phyloP scores from a whole-genome alignment of 2,329 filamentous ascomycete species.

The Penicillium decumbens region DNA sequence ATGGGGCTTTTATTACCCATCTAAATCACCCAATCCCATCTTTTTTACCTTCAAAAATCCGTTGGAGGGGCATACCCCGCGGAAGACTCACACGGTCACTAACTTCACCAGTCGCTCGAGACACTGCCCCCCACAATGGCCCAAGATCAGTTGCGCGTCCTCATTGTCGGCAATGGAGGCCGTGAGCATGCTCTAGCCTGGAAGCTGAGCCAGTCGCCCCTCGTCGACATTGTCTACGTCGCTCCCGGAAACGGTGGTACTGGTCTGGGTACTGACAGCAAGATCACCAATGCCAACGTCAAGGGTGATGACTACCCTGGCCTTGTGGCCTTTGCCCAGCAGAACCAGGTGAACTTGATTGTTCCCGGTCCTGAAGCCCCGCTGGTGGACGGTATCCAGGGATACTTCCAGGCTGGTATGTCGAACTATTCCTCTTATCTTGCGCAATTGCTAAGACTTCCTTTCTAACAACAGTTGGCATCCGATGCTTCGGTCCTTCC shows the following conservation, averaged over 20 bases:
- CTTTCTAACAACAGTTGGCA: conserved; percentile 50
- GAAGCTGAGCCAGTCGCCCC: conserved; percentile 80
- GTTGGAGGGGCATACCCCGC: conserved; percentile 22
- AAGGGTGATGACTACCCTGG: conserved; percentile 71
- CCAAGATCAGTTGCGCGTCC: conserved; percentile 58
- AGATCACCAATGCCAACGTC: conserved; percentile 69
- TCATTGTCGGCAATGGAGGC: conserved; percentile 89
- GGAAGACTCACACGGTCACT: conserved; percentile 18
- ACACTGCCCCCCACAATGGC: conserved; percentile 31
- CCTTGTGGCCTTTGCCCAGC: conserved; percentile 69
- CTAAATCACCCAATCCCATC: not conserved
- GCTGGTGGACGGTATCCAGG: conserved; percentile 85
- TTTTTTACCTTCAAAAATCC: not conserved
- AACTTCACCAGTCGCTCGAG: conserved; percentile 23
- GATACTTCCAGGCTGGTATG: conserved; percentile 64
- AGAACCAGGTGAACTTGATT: conserved; percentile 72
- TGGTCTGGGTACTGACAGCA: conserved; percentile 50
- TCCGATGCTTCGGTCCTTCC: conserved; percentile 80
- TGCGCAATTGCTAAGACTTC: conserved; percentile 2
- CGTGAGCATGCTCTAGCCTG: conserved; percentile 92
- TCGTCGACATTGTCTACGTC: conserved; percentile 67
- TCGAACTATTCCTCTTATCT: not conserved
- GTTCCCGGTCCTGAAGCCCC: conserved; percentile 89
- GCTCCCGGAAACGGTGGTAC: conserved; percentile 84
- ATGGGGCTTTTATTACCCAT: not conserved